Percentiles rank a stretch among this genome's conserved stretches.
Conservation (phyloP, 2,329 filamentous ascomycete species). For the Ophiobolus disseminans region DNA sequence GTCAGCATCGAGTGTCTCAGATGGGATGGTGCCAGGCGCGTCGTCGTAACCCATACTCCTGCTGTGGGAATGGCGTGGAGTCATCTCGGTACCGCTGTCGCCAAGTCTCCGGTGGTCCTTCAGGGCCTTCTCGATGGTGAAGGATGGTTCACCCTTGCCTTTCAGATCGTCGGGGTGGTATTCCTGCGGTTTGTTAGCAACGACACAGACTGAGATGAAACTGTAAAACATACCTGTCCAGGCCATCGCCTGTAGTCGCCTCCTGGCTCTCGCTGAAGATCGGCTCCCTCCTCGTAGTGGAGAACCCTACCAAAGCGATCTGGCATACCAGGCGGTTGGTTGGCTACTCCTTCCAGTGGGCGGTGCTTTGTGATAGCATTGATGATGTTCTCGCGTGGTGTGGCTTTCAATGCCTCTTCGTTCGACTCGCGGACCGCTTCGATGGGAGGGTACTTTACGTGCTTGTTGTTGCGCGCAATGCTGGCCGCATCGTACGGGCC, state of each 20-base stretch:
- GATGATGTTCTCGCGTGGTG: slow-evolving; percentile 76
- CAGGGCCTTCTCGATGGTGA: slow-evolving; percentile 70
- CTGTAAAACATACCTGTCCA: slow-evolving; percentile 68
- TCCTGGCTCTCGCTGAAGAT: slow-evolving; percentile 82
- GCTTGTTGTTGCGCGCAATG: slow-evolving; percentile 72
- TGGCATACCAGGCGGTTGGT: slow-evolving; percentile 73
- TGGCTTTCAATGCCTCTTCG: slow-evolving; percentile 78
- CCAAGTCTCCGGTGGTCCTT: slow-evolving; percentile 63
- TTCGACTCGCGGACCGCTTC: slow-evolving; percentile 78
- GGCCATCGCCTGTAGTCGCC: slow-evolving; percentile 81
- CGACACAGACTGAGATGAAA: neutral
- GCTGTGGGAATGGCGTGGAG: slow-evolving; percentile 46
- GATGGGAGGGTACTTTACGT: slow-evolving; percentile 70
- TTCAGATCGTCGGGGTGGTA: slow-evolving; percentile 81
- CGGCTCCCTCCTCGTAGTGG: slow-evolving; percentile 83
- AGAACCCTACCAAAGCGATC: slow-evolving; percentile 75
- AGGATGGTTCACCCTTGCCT: slow-evolving; percentile 81
- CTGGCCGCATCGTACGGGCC: slow-evolving; percentile 89
- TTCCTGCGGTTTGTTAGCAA: slow-evolving; percentile 42
- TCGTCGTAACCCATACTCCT: slow-evolving; percentile 46
- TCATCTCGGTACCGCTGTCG: slow-evolving; percentile 54
- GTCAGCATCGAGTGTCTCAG: slow-evolving; percentile 40
- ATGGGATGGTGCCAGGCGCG: slow-evolving; percentile 24
- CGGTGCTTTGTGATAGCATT: slow-evolving; percentile 77
- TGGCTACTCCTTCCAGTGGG: slow-evolving; percentile 80